Base-by-base conservation (phyloP, 257 asterid genomes). In the Salvia splendens region DNA sequence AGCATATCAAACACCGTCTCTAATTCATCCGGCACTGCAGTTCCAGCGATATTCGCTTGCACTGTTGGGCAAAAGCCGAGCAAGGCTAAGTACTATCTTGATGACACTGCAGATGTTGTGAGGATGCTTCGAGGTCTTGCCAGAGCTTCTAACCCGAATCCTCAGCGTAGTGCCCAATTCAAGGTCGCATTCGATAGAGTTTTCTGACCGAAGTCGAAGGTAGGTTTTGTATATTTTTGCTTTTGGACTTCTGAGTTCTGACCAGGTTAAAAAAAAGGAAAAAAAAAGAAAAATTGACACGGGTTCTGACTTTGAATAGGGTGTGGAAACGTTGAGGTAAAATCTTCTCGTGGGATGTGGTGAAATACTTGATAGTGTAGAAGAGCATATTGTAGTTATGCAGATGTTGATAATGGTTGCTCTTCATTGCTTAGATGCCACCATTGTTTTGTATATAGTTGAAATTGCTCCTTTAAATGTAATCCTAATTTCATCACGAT, bases 31-130 rank as follows among this genome's bases (percentile, higher is more conserved):
- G 71, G 81, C 30, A 61, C 80, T 43, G 47, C 86, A 20, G 77
- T 75, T 48, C 95, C 94, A 0, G 95, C 89, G 70, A 80, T 92
- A 55, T 92, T 84, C 69, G 95, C 98, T 54, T 92, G 98, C 76
- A 92, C 98, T 0, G 98, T 92, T 28, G 98, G 96, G 66, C 96
- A 87, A 67, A 92, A 92, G 68, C 98, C 98, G 12, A 92, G 98
- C 89, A 92, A 89, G 82, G 98, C 96, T 12, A 89, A 86, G 68
- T 92, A 87, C 71, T 92, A 92, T 79, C 92, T 89, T 1, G 95
- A 92, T 28, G 98, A 87, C 49, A 84, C 95, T 2, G 63, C 79
- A 5, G 95, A 87, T 69, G 98, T 92, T 5, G 78, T 87, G 77
- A 83, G 84, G 42, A 71, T 89, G 79, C 95, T 92, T 38, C 72